Conservation (phyloP, 345 rosid species). For the Aethionema arabicum region DNA sequence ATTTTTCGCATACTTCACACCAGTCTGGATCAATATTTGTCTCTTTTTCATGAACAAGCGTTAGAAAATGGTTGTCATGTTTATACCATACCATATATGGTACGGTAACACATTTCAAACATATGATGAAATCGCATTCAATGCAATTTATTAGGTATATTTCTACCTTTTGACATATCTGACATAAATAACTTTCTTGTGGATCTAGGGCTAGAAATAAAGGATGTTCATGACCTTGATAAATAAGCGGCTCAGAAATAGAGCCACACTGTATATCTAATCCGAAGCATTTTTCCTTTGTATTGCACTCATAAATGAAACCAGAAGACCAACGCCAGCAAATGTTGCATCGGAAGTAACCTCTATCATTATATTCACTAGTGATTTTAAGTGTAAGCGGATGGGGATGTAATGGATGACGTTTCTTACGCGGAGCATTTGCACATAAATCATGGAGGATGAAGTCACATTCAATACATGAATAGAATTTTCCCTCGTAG, state of each 20-base stretch:
- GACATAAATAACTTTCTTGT: neutral
- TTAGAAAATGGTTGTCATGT: constrained; percentile 14
- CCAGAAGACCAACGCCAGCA: neutral
- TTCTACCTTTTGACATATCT: neutral
- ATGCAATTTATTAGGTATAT: neutral
- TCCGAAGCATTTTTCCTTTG: too few relatives aligned
- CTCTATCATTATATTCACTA: too few relatives aligned
- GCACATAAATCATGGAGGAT: constrained; percentile 11
- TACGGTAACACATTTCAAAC: neutral
- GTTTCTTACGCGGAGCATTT: neutral
- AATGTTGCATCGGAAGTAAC: too few relatives aligned
- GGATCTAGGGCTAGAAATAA: neutral
- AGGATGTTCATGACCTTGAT: neutral
- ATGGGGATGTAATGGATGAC: constrained; percentile 13
- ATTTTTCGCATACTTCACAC: constrained; percentile 15
- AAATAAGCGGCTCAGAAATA: constrained; percentile 5
- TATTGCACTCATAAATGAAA: too few relatives aligned
- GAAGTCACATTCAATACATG: constrained; percentile 13
- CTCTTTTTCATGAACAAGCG: neutral
- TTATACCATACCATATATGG: neutral
- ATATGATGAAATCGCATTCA: neutral
- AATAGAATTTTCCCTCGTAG: neutral
- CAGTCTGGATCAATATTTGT: neutral
- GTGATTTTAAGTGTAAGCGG: neutral
- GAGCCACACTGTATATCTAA: neutral